A percentile compares a stretch with the other conserved stretches of the same genome.
Conservation (phyloP, 345 rosid genomes). For the Lepidium aucheri region DNA sequence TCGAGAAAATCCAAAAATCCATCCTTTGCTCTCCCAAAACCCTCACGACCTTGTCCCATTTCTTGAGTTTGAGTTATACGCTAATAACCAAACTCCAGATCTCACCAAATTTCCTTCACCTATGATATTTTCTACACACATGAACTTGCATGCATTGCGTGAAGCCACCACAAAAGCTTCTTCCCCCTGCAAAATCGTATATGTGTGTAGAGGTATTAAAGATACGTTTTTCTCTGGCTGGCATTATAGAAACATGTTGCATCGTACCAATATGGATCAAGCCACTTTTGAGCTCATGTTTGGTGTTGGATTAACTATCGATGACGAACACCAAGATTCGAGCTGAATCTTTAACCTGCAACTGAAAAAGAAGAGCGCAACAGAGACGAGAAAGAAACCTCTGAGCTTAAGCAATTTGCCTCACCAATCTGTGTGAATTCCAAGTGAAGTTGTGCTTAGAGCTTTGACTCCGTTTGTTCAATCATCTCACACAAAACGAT, state of each 20-base stretch:
- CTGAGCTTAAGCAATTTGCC: no score
- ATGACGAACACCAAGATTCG: no score
- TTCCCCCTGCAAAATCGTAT: conserved; percentile 42
- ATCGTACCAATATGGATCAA: conserved; percentile 19
- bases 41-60: conserved; percentile 60
- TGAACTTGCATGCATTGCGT: conserved; percentile 23
- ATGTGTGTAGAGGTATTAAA: conserved; percentile 42
- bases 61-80: conserved; percentile 27
- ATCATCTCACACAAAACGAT: no score
- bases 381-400: no score
- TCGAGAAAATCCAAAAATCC: conserved; percentile 13
- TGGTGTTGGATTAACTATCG: no score
- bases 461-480: no score
- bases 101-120: conserved; percentile 29
- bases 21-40: conserved; percentile 43
- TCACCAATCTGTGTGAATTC: no score
- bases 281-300: conserved; percentile 27
- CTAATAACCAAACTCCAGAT: conserved; percentile 15
- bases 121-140: conserved; percentile 33
- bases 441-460: no score
- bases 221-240: conserved; percentile 29
- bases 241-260: conserved; percentile 30
- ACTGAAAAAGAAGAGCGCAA: no score
- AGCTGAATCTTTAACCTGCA: no score
- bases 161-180: conserved; percentile 12